phyloP scores from a whole-genome alignment of 2,329 filamentous ascomycete genomes.

The Aspergillus hiratsukae region DNA sequence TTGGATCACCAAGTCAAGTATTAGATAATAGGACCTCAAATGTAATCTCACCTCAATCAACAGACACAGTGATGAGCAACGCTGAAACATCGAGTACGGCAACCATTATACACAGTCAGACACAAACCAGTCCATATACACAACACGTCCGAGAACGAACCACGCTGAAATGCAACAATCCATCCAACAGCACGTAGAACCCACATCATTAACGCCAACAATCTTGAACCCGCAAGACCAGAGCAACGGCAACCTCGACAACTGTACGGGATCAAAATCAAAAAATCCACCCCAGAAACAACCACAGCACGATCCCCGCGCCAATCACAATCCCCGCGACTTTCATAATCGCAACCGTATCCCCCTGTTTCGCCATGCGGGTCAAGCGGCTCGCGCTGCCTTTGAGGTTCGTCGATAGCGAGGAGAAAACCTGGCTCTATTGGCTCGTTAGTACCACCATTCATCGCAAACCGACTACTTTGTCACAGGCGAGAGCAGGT shows the following conservation, averaged over 20 bases:
- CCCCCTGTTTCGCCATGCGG: conserved; percentile 85
- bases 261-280: conserved; percentile 7
- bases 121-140: background rate
- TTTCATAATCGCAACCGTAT: conserved; percentile 87
- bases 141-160: background rate
- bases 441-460: background rate
- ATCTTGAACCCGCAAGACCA: conserved; percentile 12
- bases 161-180: background rate
- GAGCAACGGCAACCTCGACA: background rate
- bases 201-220: background rate
- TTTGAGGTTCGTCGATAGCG: conserved; percentile 75
- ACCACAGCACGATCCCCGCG: conserved; percentile 70
- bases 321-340: conserved; percentile 77
- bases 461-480: too few species aligned
- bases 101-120: background rate
- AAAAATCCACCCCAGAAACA: conserved; percentile 62
- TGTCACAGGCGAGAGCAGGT: background rate
- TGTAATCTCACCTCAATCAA: background rate
- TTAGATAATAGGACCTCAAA: background rate
- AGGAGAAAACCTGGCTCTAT: conserved; percentile 85
- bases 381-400: conserved; percentile 77
- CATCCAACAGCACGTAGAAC: background rate
- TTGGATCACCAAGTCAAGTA: background rate
- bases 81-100: background rate
- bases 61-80: background rate